These are phyloP conservation scores for Nasturtium officinale DNA, from an alignment of 345 rosid genomes.

Conservation along the genomic window DNA sequence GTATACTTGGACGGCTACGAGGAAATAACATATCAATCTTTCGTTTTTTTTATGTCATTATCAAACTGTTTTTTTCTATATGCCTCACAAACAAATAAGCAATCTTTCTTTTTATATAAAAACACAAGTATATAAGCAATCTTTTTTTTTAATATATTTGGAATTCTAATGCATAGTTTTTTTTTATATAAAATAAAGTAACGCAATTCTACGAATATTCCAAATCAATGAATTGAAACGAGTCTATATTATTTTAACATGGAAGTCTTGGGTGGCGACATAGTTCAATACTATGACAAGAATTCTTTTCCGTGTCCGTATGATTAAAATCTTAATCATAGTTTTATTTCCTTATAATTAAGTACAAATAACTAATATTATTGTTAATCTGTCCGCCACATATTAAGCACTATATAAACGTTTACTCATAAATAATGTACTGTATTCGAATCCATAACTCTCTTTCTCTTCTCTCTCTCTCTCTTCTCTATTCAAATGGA, in stretches of 20 bases:
- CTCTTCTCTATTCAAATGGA: conserved; percentile 37
- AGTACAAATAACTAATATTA: conserved; percentile 18
- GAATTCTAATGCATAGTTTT: background rate
- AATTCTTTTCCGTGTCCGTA: conserved; percentile 47
- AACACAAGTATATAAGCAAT: too few species aligned
- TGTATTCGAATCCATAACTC: conserved; percentile 25
- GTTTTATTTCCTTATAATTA: conserved; percentile 13
- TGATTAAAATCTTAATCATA: conserved; percentile 34
- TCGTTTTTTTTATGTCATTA: conserved; percentile 27
- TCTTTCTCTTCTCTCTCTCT: conserved; percentile 3
- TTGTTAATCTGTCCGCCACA: conserved; percentile 28
- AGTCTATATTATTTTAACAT: conserved; percentile 7
- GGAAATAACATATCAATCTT: conserved; percentile 25
- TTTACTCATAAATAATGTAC: conserved; percentile 14
- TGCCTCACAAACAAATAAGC: too few species aligned
- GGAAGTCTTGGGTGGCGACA: conserved; percentile 32
- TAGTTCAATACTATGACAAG: conserved; percentile 39
- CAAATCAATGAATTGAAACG: conserved; percentile 28
- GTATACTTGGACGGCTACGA: conserved; percentile 27
- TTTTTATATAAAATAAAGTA: background rate
- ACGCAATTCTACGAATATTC: conserved; percentile 4
- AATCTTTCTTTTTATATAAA: too few species aligned
- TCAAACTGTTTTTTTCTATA: background rate
- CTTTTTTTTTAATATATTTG: background rate
- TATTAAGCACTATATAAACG: conserved; percentile 30